A percentile compares a stretch with the other conserved stretches of the same genome.
Conservation (phyloP, 805 yeast species). For the Candida verbasci region DNA sequence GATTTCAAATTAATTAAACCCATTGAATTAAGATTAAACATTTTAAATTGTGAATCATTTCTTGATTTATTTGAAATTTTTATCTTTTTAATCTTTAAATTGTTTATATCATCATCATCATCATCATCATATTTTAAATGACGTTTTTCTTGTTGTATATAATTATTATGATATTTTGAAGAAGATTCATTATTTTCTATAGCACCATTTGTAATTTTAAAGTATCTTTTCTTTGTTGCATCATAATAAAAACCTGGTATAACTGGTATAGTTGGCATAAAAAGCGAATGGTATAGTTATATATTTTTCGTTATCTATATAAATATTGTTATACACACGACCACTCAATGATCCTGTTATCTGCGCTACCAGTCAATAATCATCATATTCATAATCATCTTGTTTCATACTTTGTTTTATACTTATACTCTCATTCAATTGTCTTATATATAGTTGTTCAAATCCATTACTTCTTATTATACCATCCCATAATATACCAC, state of each 20-base stretch:
- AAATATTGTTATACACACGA: too few species aligned
- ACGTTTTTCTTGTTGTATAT: constrained; percentile 20
- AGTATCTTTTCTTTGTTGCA: constrained; percentile 21
- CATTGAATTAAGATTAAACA: background rate
- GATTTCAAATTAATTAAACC: constrained; percentile 7
- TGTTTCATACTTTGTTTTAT: constrained; percentile 16
- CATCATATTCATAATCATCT: constrained; percentile 14
- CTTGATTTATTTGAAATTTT: background rate
- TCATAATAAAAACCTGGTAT: constrained; percentile 34
- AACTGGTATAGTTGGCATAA: constrained; percentile 2
- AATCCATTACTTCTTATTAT: constrained; percentile 86
- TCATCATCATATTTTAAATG: too few species aligned
- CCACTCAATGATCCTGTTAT: too few species aligned
- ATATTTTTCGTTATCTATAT: too few species aligned
- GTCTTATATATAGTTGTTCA: constrained; percentile 57
- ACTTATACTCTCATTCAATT: constrained; percentile 29
- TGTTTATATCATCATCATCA: too few species aligned
- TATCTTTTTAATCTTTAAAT: background rate
- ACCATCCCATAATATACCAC: constrained; percentile 85
- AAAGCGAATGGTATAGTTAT: background rate
- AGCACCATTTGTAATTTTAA: constrained; percentile 30
- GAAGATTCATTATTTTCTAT: constrained; percentile 4
- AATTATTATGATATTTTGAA: constrained; percentile 22
- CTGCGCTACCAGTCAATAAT: too few species aligned
- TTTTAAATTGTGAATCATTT: background rate